phyloP scores from a whole-genome alignment of 805 yeast genomes.

The Trichomonascus vanleenenianus region DNA sequence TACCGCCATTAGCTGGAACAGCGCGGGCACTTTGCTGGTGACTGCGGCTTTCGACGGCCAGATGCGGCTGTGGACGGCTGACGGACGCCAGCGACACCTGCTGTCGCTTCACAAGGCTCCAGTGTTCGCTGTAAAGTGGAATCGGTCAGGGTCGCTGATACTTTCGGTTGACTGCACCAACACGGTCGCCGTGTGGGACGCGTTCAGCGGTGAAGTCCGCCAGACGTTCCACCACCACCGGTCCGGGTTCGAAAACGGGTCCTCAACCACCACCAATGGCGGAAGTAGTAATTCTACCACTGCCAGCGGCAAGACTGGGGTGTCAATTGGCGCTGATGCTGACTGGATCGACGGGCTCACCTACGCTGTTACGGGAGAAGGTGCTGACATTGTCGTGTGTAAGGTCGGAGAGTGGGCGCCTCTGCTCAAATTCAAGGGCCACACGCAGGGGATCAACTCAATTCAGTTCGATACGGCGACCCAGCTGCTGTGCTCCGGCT shows the following conservation, averaged over 20 bases:
- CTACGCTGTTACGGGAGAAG: conserved; percentile 62
- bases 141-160: conserved; percentile 43
- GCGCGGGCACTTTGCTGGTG: conserved; percentile 51
- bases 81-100: conserved; percentile 55
- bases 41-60: conserved; percentile 69
- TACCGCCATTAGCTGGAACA: conserved; percentile 50
- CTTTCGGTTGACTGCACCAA: conserved; percentile 53
- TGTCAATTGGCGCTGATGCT: conserved; percentile 42
- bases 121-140: conserved; percentile 55
- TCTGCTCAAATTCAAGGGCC: conserved; percentile 54
- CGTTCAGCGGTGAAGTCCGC: conserved; percentile 39
- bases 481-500: conserved; percentile 59
- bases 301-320: no score
- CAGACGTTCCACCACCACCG: conserved; percentile 14
- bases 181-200: conserved; percentile 59
- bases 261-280: conserved; percentile 1
- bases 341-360: conserved; percentile 68
- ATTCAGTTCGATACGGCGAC: conserved; percentile 45
- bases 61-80: conserved; percentile 67
- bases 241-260: conserved; percentile 1
- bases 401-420: conserved; percentile 42
- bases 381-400: conserved; percentile 48
- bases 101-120: conserved; percentile 45
- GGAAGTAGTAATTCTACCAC: not conserved
- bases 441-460: conserved; percentile 48